These are phyloP conservation scores for Gossypium lobatum DNA, from an alignment of 441 rosid genomes.

Conservation along the genomic window DNA sequence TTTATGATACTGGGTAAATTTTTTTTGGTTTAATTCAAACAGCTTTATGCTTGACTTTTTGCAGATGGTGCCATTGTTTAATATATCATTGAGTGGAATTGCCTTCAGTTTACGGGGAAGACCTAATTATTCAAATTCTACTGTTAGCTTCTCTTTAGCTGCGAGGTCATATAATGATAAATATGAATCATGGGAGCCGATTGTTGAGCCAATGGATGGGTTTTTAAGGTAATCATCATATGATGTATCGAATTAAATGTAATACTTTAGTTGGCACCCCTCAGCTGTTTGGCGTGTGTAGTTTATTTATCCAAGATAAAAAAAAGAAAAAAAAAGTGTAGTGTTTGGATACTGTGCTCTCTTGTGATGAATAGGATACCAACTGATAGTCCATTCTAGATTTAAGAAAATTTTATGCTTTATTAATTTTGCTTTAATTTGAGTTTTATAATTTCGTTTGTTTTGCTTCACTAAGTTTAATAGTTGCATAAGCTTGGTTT, in stretches of 20 bases:
- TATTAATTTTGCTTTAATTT: neutral
- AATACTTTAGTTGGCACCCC: neutral
- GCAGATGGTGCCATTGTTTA: slow-evolving; percentile 99
- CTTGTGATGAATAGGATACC: neutral
- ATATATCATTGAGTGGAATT: slow-evolving; percentile 66
- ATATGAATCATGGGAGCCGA: slow-evolving; percentile 93
- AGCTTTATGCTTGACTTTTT: slow-evolving; percentile 22
- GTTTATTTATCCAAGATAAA: neutral
- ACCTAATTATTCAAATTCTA: slow-evolving; percentile 58
- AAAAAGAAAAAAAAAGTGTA: neutral
- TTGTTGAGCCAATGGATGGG: slow-evolving; percentile 87
- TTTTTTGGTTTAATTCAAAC: slow-evolving; percentile 7
- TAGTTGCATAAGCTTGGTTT: neutral
- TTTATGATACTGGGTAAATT: neutral
- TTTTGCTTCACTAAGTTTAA: slow-evolving; percentile 2
- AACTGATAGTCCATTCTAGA: neutral
- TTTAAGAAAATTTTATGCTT: neutral
- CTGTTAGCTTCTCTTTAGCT: slow-evolving; percentile 74
- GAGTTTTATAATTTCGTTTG: slow-evolving; percentile 7
- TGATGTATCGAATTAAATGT: slow-evolving; percentile 8
- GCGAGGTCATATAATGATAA: slow-evolving; percentile 95
- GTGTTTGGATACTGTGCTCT: neutral
- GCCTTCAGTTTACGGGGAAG: slow-evolving; percentile 73
- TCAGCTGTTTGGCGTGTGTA: neutral
- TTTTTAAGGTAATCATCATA: slow-evolving; percentile 54